Percentiles rank a stretch among this genome's conserved stretches.
phyloP scores from a whole-genome alignment of 139 green algal genomes.

The Spirogloea muscicola region DNA sequence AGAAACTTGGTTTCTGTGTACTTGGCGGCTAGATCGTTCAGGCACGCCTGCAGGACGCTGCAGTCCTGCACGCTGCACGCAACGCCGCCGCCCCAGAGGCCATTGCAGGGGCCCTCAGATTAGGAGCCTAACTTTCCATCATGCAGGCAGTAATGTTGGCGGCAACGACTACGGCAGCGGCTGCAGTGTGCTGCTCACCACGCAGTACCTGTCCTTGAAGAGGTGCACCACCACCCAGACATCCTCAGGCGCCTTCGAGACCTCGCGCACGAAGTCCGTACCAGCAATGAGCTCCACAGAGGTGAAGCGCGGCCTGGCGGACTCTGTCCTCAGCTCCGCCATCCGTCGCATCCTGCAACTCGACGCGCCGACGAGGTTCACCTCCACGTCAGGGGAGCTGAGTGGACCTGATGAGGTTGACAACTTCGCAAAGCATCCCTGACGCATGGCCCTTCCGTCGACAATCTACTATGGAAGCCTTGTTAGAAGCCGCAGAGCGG shows the following conservation, averaged over 20 bases:
- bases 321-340: constrained; percentile 59
- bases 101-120: too few species aligned
- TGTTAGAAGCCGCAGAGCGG: too few species aligned
- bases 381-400: neutral
- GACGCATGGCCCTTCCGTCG: too few species aligned
- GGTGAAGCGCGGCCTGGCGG: constrained; percentile 58
- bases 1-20: constrained; percentile 83
- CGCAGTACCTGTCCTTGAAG: constrained; percentile 72
- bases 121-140: too few species aligned
- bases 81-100: too few species aligned
- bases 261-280: constrained; percentile 75
- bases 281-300: constrained; percentile 64
- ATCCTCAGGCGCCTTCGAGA: constrained; percentile 68
- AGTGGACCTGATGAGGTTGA: neutral
- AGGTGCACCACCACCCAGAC: constrained; percentile 80
- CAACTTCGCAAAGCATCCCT: too few species aligned
- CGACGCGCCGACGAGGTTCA: constrained; percentile 23
- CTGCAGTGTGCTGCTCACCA: too few species aligned
- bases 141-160: too few species aligned
- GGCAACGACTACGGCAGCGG: too few species aligned
- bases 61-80: constrained; percentile 48
- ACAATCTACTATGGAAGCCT: too few species aligned
- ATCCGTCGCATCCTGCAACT: constrained; percentile 65
- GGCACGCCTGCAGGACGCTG: constrained; percentile 59
- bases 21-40: constrained; percentile 68